A percentile compares a stretch with the other conserved stretches of the same genome.
Evolutionary conservation across 306 rosid genomes (phyloP).

Genomic region (Cicer arietinum): DNA sequence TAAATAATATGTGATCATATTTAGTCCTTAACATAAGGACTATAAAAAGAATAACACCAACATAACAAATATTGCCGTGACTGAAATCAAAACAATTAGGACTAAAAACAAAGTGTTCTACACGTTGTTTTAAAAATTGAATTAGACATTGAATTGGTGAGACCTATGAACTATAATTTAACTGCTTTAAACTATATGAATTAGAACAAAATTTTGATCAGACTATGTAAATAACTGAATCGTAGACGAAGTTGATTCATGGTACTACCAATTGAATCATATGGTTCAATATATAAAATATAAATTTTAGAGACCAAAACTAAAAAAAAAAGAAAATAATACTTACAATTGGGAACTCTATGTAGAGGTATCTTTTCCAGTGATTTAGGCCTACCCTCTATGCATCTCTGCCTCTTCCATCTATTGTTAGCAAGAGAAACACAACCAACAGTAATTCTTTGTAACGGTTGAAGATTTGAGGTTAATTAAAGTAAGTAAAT

Average conservation of each 20-base stretch:
- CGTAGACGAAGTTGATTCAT: no score
- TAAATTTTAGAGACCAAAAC: not conserved
- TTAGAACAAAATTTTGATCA: no score
- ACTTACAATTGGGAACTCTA: constrained; percentile 39
- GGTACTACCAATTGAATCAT: no score
- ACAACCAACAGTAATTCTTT: constrained; percentile 34
- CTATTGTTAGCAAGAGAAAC: constrained; percentile 48
- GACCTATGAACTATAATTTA: no score
- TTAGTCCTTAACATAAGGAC: not conserved
- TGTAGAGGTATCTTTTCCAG: constrained; percentile 42
- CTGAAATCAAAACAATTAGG: not conserved
- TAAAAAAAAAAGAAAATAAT: constrained; percentile 3
- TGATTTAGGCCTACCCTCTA: constrained; percentile 41
- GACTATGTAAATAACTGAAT: no score
- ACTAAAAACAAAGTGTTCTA: not conserved
- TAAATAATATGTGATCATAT: no score
- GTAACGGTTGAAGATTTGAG: not conserved
- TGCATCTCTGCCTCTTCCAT: constrained; percentile 44
- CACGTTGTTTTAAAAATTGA: not conserved
- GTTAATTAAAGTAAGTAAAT: constrained; percentile 4
- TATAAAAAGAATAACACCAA: not conserved
- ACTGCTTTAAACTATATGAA: no score
- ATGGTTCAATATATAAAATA: no score
- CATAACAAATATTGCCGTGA: not conserved
- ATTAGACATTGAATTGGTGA: no score